phyloP scores from a whole-genome alignment of 495 filamentous ascomycete genomes.

The Talaromyces liani region DNA sequence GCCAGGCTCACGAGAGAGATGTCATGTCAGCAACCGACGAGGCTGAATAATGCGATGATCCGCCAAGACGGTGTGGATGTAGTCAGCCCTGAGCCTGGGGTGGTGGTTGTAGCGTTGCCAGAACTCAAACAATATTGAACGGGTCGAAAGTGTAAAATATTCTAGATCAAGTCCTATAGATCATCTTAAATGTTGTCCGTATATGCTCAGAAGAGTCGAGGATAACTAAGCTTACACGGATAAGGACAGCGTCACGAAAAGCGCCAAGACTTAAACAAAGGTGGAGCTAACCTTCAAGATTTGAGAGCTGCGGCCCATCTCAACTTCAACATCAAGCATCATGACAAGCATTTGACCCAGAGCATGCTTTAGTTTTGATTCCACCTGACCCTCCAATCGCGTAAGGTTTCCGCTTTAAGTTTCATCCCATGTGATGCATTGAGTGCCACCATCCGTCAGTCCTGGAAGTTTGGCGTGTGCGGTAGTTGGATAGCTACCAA shows the following conservation, averaged over 20 bases:
- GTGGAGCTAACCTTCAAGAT: not conserved
- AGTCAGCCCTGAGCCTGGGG: not conserved
- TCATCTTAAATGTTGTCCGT: not conserved
- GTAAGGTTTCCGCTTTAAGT: not conserved
- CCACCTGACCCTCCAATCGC: not conserved
- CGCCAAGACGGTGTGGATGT: not conserved
- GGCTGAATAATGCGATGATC: not conserved
- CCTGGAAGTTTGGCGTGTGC: not conserved
- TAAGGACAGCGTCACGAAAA: not conserved
- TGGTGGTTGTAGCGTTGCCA: not conserved
- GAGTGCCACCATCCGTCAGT: not conserved
- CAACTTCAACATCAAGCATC: not conserved
- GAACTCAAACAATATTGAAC: not conserved
- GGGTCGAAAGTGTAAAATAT: not conserved
- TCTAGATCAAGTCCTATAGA: not conserved
- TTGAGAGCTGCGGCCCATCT: not conserved
- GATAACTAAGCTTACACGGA: not conserved
- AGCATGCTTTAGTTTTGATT: not conserved
- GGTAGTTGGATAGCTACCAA: not conserved
- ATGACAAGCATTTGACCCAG: not conserved
- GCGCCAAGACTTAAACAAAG: not conserved
- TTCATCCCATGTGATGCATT: not conserved
- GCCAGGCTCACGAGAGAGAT: not conserved
- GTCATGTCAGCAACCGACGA: not conserved
- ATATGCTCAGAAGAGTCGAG: too few species aligned